A percentile compares a stretch with the other conserved stretches of the same genome.
Conservation (phyloP, 2,329 filamentous ascomycete genomes). For the Cytospora paraplurivora region DNA sequence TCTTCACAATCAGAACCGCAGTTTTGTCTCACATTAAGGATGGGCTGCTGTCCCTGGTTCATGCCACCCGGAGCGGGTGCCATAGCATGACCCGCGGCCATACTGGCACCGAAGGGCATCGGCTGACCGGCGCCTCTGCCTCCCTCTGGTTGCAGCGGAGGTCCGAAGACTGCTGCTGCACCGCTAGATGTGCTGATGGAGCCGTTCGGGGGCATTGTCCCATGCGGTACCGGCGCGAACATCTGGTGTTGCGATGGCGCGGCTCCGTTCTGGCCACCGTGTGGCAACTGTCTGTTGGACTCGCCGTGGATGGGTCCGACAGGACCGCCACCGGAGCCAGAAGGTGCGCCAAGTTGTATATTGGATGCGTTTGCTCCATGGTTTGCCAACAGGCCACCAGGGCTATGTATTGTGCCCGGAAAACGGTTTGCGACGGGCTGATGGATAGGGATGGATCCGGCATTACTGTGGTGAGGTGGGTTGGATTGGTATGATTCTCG, state of each 20-base stretch:
- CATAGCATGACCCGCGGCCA: conserved; percentile 42
- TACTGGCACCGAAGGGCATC: conserved; percentile 51
- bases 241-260: conserved; percentile 56
- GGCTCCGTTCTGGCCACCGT: conserved; percentile 51
- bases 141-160: conserved; percentile 64
- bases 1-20: conserved; percentile 11
- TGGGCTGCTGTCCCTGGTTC: conserved; percentile 80
- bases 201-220: conserved; percentile 51
- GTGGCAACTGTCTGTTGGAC: conserved; percentile 53
- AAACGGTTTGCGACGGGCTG: conserved; percentile 87
- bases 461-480: conserved; percentile 81
- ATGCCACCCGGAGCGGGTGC: conserved; percentile 56
- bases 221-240: conserved; percentile 57
- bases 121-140: conserved; percentile 63
- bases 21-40: conserved; percentile 64
- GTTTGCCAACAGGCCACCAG: conserved; percentile 81
- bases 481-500: conserved; percentile 66
- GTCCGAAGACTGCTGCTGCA: conserved; percentile 68
- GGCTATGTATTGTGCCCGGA: conserved; percentile 83
- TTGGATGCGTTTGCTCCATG: conserved; percentile 62
- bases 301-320: conserved; percentile 58
- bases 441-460: conserved; percentile 86
- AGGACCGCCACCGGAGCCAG: conserved; percentile 54
- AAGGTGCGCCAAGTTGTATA: conserved; percentile 55
- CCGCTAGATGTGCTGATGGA: conserved; percentile 61